A percentile compares a stretch with the other conserved stretches of the same genome.
These are phyloP conservation scores for Talaromyces islandicus DNA, from an alignment of 2,329 filamentous ascomycete species.

Conservation along the genomic window DNA sequence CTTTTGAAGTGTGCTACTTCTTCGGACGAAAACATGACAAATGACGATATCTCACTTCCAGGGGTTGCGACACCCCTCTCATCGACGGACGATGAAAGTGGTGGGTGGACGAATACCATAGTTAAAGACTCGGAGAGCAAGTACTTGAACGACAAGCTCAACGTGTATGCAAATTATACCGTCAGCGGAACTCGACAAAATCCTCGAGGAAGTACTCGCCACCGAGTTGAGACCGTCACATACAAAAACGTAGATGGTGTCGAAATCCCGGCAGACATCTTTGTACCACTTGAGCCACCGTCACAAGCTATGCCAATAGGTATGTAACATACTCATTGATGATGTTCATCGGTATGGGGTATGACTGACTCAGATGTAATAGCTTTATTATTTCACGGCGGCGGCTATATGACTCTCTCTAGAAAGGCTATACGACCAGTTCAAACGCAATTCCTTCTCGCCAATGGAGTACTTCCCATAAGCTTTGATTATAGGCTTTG, in stretches of 20 bases:
- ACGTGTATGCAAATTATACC: not conserved
- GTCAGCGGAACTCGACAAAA: not conserved
- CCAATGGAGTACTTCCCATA: not conserved
- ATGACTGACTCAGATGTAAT: not conserved
- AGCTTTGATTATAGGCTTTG: constrained; percentile 5
- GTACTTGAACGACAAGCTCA: not conserved
- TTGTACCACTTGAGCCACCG: not conserved
- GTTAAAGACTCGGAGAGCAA: not conserved
- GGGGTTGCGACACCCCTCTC: not conserved
- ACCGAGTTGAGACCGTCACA: not conserved
- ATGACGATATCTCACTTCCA: not conserved
- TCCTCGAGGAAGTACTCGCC: not conserved
- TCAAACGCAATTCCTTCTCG: not conserved
- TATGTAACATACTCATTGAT: not conserved
- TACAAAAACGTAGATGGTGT: not conserved
- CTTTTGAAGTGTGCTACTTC: not conserved
- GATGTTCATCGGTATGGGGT: not conserved
- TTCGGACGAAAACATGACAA: not conserved
- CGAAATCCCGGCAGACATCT: not conserved
- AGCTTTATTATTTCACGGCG: constrained; percentile 4
- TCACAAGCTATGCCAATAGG: not conserved
- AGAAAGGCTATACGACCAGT: constrained; percentile 1
- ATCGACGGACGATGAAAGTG: not conserved
- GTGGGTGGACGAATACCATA: not conserved
- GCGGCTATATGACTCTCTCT: not conserved